Evolutionary conservation across 345 rosid genomes (phyloP).

Genomic region (Capsella bursapastoris): DNA sequence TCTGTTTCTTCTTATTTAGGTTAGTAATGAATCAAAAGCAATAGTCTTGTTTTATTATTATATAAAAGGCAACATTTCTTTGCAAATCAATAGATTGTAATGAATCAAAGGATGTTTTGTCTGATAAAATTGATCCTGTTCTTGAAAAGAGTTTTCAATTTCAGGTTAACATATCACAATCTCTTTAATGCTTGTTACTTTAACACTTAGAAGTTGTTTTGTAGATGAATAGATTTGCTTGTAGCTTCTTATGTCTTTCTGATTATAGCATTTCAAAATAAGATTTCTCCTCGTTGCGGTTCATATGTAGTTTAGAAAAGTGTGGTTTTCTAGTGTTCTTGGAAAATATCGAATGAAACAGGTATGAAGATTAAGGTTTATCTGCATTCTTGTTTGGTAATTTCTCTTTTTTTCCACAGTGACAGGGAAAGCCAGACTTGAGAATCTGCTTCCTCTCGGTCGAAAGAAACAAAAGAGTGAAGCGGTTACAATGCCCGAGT

Average conservation of each 20-base stretch:
- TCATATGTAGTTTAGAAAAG: background rate
- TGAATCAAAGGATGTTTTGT: background rate
- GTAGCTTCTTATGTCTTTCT: no score
- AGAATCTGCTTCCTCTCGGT: conserved; percentile 5
- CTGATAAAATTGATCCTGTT: background rate
- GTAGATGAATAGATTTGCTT: background rate
- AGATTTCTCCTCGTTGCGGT: background rate
- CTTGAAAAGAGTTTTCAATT: background rate
- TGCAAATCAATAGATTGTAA: background rate
- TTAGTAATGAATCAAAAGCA: conserved; percentile 18
- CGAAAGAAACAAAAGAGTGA: conserved; percentile 49
- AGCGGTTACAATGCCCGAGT: conserved; percentile 47
- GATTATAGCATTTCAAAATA: no score
- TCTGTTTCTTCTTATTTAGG: conserved; percentile 10
- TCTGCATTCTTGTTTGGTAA: background rate
- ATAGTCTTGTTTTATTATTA: conserved; percentile 14
- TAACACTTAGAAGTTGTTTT: background rate
- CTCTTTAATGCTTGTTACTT: background rate
- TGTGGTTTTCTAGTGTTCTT: conserved; percentile 11
- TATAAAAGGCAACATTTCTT: background rate
- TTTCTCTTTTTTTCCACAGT: background rate
- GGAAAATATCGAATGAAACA: background rate
- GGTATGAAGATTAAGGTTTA: background rate
- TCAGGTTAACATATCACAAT: background rate
- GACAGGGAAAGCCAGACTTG: background rate